A percentile compares a stretch with the other conserved stretches of the same genome.
These are phyloP conservation scores for Botrytis hyacinthi DNA, from an alignment of 2,329 filamentous ascomycete genomes.

Conservation along the genomic window DNA sequence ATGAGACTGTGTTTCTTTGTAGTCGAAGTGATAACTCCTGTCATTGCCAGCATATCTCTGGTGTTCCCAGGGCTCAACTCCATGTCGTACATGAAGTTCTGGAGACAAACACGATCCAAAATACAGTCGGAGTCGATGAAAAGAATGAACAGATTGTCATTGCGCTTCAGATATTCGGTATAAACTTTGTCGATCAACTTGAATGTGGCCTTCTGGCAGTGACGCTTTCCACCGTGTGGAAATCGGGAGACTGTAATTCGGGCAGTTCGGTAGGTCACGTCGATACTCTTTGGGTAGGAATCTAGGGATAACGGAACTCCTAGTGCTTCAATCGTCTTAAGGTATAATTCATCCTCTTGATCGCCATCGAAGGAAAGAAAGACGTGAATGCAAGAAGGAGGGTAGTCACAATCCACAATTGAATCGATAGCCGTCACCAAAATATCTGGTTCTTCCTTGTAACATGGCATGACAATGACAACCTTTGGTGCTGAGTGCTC, in stretches of 20 bases:
- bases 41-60: conserved; percentile 95
- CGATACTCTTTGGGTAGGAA: conserved; percentile 83
- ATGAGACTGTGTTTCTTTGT: conserved; percentile 85
- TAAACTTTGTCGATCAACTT: conserved; percentile 93
- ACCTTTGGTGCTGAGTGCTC: conserved; percentile 87
- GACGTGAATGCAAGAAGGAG: conserved; percentile 85
- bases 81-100: conserved; percentile 99
- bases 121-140: conserved; percentile 99
- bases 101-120: conserved; percentile 83
- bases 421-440: conserved; percentile 86
- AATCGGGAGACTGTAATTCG: conserved; percentile 91
- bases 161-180: conserved; percentile 76
- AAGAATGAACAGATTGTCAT: conserved; percentile 91
- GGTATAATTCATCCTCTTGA: conserved; percentile 81
- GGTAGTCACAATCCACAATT: conserved; percentile 91
- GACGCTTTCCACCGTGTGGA: conserved; percentile 86
- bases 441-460: conserved; percentile 83
- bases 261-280: conserved; percentile 77
- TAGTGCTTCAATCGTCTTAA: conserved; percentile 80
- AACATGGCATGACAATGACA: conserved; percentile 95
- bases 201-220: conserved; percentile 92
- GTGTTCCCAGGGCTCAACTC: conserved; percentile 91
- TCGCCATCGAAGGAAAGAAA: conserved; percentile 95
- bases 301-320: conserved; percentile 76
- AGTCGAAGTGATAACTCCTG: conserved; percentile 92